phyloP scores from a whole-genome alignment of 2,329 filamentous ascomycete genomes.

The Microdochium bolleyi region DNA sequence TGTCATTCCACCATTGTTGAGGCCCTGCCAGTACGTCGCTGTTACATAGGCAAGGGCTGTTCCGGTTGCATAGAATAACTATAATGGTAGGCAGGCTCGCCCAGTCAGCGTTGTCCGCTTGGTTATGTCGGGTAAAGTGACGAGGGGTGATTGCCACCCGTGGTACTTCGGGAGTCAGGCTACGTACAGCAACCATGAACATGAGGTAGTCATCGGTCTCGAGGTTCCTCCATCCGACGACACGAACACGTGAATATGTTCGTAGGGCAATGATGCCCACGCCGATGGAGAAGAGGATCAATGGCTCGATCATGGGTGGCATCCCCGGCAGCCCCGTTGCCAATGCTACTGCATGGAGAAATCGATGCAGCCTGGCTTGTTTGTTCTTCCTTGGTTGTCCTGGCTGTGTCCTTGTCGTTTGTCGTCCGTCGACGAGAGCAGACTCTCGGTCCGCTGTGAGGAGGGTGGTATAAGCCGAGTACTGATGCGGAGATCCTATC shows the following conservation, averaged over 20 bases:
- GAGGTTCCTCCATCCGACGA: constrained; percentile 40
- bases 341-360: neutral
- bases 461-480: too few relatives aligned
- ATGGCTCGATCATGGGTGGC: neutral
- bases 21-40: constrained; percentile 36
- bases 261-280: constrained; percentile 41
- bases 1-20: constrained; percentile 52
- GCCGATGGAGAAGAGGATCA: constrained; percentile 41
- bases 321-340: neutral
- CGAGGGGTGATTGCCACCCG: neutral
- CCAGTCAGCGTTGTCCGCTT: neutral
- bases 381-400: neutral
- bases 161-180: neutral
- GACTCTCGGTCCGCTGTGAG: too few relatives aligned
- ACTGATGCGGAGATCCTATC: too few relatives aligned
- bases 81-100: constrained; percentile 10
- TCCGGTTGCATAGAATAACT: constrained; percentile 33
- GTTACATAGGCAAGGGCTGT: constrained; percentile 42
- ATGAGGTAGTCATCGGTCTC: constrained; percentile 53
- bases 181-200: constrained; percentile 40
- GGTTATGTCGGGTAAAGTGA: neutral
- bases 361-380: neutral
- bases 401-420: too few relatives aligned
- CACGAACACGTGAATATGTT: constrained; percentile 36
- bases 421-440: too few relatives aligned